Conservation (phyloP, 139 green algal species). For the Chlamydomonas sp. region DNA sequence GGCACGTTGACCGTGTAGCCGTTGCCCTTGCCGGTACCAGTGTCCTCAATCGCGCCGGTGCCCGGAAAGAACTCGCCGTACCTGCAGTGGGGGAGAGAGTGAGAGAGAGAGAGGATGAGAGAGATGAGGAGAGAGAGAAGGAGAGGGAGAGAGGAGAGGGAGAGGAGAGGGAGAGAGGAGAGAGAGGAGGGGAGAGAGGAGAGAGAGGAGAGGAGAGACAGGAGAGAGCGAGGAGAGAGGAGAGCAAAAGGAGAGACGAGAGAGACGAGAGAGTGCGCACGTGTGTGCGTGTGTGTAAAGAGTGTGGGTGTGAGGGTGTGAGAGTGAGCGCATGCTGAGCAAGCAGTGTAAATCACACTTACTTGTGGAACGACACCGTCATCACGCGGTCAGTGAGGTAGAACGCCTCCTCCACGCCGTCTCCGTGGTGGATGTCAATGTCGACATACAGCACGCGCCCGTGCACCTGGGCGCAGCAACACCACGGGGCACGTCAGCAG, state of each 20-base stretch:
- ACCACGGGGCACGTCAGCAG: too few relatives aligned
- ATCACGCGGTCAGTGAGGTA: slow-evolving; percentile 96
- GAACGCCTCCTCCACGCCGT: slow-evolving; percentile 98
- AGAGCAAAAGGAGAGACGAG: too few relatives aligned
- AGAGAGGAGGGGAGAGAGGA: too few relatives aligned
- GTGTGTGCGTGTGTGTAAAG: too few relatives aligned
- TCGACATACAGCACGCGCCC: slow-evolving; percentile 78
- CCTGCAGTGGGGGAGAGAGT: slow-evolving; percentile 35
- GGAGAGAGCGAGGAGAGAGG: too few relatives aligned
- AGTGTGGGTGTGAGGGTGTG: too few relatives aligned
- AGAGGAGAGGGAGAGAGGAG: too few relatives aligned
- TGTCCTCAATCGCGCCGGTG: slow-evolving; percentile 75
- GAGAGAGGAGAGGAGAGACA: too few relatives aligned
- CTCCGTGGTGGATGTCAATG: slow-evolving; percentile 97
- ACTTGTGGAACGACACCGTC: slow-evolving; percentile 48
- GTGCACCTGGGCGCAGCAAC: slow-evolving; percentile 18
- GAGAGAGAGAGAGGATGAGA: too few relatives aligned
- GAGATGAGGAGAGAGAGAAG: too few relatives aligned
- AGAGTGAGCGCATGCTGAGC: neutral
- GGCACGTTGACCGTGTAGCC: slow-evolving; percentile 81
- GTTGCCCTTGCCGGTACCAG: slow-evolving; percentile 62
- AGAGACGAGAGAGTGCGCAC: too few relatives aligned
- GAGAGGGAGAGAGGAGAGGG: too few relatives aligned
- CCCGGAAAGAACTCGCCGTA: slow-evolving; percentile 98
- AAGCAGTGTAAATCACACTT: neutral